phyloP scores from a whole-genome alignment of 805 yeast species.

The Candida tammaniensis region DNA sequence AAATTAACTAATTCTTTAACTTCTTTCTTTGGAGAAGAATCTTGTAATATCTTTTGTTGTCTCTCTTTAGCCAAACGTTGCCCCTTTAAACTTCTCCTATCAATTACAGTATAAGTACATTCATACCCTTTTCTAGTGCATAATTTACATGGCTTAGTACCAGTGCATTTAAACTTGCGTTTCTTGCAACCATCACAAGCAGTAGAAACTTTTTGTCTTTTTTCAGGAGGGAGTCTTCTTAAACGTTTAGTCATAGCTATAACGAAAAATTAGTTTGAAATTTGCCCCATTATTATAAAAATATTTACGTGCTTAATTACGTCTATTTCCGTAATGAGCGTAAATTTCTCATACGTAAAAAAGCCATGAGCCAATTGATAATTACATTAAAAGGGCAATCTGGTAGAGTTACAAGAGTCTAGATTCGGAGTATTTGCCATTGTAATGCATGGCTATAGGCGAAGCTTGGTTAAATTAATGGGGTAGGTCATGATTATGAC shows the following conservation, averaged over 20 bases:
- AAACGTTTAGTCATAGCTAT: constrained; percentile 10
- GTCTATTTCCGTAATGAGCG: too few species aligned
- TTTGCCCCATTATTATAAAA: background rate
- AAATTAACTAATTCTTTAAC: too few species aligned
- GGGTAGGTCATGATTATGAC: too few species aligned
- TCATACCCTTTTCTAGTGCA: constrained; percentile 18
- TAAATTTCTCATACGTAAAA: too few species aligned
- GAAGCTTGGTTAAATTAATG: too few species aligned
- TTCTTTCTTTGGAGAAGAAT: too few species aligned
- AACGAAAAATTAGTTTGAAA: background rate
- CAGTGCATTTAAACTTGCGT: constrained; percentile 21
- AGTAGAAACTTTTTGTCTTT: constrained; percentile 24
- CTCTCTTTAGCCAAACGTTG: too few species aligned
- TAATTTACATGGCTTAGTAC: constrained; percentile 19
- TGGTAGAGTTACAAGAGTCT: background rate
- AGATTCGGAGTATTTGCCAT: background rate
- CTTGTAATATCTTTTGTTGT: too few species aligned
- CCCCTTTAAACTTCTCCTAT: constrained; percentile 20
- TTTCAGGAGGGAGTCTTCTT: constrained; percentile 18
- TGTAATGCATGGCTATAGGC: background rate
- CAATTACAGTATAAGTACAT: constrained; percentile 22
- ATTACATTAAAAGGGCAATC: background rate
- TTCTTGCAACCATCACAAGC: constrained; percentile 25
- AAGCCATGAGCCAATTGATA: background rate
- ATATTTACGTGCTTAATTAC: constrained; percentile 3